Evolutionary conservation across 2,329 filamentous ascomycete genomes (phyloP).

Genomic region (Plenodomus tracheiphilus): DNA sequence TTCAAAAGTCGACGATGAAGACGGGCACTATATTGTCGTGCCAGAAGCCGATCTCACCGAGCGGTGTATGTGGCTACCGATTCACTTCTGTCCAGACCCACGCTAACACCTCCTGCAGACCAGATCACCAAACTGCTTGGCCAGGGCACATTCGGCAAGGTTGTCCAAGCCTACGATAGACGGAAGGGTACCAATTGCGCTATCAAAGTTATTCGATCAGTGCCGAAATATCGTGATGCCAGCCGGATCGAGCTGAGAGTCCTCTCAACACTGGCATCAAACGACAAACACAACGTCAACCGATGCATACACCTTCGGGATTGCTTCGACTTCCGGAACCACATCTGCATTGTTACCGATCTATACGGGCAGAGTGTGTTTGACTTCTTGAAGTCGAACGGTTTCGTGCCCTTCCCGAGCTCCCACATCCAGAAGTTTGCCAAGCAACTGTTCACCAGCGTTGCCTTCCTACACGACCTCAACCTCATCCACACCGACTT

Average conservation of each 20-base stretch:
- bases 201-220: conserved; percentile 97
- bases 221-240: conserved; percentile 97
- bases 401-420: conserved; percentile 95
- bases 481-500: conserved; percentile 92
- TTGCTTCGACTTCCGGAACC: conserved; percentile 95
- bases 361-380: conserved; percentile 93
- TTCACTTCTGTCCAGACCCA: neutral
- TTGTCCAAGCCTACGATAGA: conserved; percentile 87
- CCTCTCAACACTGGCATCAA: conserved; percentile 85
- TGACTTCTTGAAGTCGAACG: conserved; percentile 94
- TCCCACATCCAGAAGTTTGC: conserved; percentile 98
- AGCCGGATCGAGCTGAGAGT: conserved; percentile 93
- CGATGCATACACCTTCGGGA: conserved; percentile 95
- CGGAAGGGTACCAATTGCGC: conserved; percentile 79
- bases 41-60: conserved; percentile 85
- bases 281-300: conserved; percentile 90
- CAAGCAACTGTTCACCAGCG: conserved; percentile 93
- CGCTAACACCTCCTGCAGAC: conserved; percentile 58
- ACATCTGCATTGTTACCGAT: conserved; percentile 85
- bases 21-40: conserved; percentile 94
- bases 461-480: conserved; percentile 95
- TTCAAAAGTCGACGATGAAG: conserved; percentile 89
- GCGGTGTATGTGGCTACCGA: conserved; percentile 68
- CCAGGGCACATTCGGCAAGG: conserved; percentile 97
- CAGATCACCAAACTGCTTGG: conserved; percentile 87